Evolutionary conservation across 768 basidiomycete genomes (phyloP).

Genomic region (Leccinum aurantiacum): DNA sequence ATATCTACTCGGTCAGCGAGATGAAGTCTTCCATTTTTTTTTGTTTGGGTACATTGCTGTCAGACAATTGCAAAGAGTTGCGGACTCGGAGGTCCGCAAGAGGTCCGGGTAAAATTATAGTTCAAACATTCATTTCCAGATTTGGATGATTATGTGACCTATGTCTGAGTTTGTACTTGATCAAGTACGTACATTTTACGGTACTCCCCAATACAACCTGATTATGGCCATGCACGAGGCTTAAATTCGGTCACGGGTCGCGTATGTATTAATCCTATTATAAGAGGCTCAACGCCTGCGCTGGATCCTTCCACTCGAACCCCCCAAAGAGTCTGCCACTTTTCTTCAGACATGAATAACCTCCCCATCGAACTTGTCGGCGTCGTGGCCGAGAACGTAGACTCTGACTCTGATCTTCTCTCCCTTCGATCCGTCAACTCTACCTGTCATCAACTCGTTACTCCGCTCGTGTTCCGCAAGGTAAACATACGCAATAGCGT

Average conservation of each 20-base stretch:
- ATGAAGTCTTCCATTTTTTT: background rate
- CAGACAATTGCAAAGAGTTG: background rate
- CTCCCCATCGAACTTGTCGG: slow-evolving; percentile 31
- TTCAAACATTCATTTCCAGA: background rate
- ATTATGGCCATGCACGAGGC: background rate
- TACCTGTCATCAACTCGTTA: slow-evolving; percentile 26
- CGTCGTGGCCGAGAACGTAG: slow-evolving; percentile 24
- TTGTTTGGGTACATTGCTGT: background rate
- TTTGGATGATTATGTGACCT: background rate
- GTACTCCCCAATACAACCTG: background rate
- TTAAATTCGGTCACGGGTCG: background rate
- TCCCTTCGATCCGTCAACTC: slow-evolving; percentile 29
- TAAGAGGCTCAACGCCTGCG: slow-evolving; percentile 6
- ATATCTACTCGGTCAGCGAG: background rate
- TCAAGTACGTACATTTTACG: background rate
- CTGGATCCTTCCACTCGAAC: background rate
- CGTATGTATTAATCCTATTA: background rate
- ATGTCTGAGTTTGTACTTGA: background rate
- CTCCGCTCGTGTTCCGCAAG: slow-evolving; percentile 24
- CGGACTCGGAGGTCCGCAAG: background rate
- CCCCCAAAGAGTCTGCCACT: background rate
- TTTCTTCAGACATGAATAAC: slow-evolving; percentile 21
- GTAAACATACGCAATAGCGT: slow-evolving; percentile 28
- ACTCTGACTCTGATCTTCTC: slow-evolving; percentile 28
- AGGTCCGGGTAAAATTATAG: background rate